Conservation (phyloP, 2,329 filamentous ascomycete genomes). For the Exophiala oligosperma region DNA sequence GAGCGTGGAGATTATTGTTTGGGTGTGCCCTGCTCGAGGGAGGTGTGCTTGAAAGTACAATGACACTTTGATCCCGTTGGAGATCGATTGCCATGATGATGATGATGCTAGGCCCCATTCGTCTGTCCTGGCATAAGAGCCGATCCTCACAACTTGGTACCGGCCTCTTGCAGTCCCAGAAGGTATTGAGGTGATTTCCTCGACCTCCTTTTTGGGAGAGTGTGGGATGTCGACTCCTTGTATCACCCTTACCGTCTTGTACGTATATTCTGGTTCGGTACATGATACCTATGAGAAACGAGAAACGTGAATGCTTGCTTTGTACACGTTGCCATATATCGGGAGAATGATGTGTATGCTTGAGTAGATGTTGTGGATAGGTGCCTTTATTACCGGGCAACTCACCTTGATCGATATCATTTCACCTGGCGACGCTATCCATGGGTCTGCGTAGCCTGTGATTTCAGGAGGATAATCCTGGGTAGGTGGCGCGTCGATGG, state of each 20-base stretch:
- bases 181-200: constrained; percentile 8
- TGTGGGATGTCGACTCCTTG: constrained; percentile 16
- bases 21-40: background rate
- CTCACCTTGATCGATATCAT: background rate
- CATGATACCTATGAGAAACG: constrained; percentile 9
- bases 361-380: background rate
- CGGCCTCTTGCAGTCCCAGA: constrained; percentile 4
- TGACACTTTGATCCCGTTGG: background rate
- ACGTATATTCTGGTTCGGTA: constrained; percentile 16
- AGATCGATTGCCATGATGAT: background rate
- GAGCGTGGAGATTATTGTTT: constrained; percentile 6
- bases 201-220: constrained; percentile 7
- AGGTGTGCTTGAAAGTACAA: constrained; percentile 9
- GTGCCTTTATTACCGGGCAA: background rate
- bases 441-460: background rate
- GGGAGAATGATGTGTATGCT: no score
- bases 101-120: background rate
- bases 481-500: background rate
- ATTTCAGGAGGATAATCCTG: constrained; percentile 1
- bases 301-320: no score
- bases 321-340: no score
- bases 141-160: constrained; percentile 13
- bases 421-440: constrained; percentile 6
- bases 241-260: constrained; percentile 16
- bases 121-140: constrained; percentile 14